phyloP scores from a whole-genome alignment of 1,139 yeast species.

The Wickerhamomyces sp. region DNA sequence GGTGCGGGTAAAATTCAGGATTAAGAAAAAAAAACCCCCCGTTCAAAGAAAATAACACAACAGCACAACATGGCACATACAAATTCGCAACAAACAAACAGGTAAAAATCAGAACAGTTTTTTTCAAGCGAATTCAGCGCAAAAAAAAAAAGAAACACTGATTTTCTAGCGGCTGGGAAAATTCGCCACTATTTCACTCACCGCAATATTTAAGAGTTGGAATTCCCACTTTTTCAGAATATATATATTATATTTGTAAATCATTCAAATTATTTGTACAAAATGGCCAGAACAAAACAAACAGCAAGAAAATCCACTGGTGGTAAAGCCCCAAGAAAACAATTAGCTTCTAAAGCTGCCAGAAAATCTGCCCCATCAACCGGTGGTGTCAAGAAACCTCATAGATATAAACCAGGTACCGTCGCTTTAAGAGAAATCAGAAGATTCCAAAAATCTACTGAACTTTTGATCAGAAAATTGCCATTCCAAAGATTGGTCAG shows the following conservation, averaged over 20 bases:
- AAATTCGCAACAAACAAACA: background rate
- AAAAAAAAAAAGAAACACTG: background rate
- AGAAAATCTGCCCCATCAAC: slow-evolving; percentile 97
- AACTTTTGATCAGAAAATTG: slow-evolving; percentile 92
- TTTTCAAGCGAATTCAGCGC: background rate
- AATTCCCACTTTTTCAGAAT: background rate
- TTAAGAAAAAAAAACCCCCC: background rate
- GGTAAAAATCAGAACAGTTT: background rate
- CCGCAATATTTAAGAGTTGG: background rate
- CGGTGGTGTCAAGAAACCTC: slow-evolving; percentile 99
- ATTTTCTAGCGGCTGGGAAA: background rate
- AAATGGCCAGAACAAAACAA: slow-evolving; percentile 98
- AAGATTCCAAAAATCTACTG: slow-evolving; percentile 98
- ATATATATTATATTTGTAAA: background rate
- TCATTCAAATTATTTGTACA: slow-evolving; percentile 5
- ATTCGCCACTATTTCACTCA: background rate
- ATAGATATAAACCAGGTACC: slow-evolving; percentile 99
- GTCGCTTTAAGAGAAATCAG: slow-evolving; percentile 99
- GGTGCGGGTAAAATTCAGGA: background rate
- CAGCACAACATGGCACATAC: slow-evolving; percentile 1
- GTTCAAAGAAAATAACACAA: background rate
- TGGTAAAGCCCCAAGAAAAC: slow-evolving; percentile 99
- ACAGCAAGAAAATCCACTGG: slow-evolving; percentile 99
- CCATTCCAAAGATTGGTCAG: slow-evolving; percentile 99
- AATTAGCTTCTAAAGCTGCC: slow-evolving; percentile 98